phyloP scores from a whole-genome alignment of 345 rosid species.

The Rhodomyrtus tomentosa region DNA sequence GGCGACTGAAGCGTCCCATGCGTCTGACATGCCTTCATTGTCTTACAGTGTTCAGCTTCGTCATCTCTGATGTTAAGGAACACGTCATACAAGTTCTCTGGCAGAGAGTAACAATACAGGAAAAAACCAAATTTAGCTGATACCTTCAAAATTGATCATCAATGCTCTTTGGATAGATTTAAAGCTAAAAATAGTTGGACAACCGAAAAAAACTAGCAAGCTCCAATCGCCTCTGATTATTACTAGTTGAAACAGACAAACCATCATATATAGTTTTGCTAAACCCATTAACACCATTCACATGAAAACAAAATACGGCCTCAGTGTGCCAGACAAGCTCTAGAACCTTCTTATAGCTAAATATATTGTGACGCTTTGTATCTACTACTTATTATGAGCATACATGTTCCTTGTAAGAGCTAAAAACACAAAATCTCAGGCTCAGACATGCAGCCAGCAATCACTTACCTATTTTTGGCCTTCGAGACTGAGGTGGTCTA shows the following conservation, averaged over 20 bases:
- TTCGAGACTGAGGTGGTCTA: constrained; percentile 73
- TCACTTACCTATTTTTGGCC: constrained; percentile 76
- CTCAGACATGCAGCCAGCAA: not conserved
- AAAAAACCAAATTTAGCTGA: not conserved
- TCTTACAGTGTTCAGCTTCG: constrained; percentile 96
- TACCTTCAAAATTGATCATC: not conserved
- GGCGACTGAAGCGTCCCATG: constrained; percentile 86
- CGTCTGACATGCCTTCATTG: constrained; percentile 90
- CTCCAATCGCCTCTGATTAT: not conserved
- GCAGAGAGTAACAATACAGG: not conserved
- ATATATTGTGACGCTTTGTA: not conserved
- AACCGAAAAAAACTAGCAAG: not conserved
- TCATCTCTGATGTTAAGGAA: constrained; percentile 88
- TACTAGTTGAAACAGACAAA: not conserved
- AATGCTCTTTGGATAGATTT: not conserved
- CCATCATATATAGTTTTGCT: not conserved
- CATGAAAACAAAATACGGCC: not conserved
- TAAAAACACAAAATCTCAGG: not conserved
- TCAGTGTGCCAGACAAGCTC: not conserved
- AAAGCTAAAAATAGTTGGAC: not conserved
- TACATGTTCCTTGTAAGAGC: not conserved
- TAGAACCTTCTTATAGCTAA: not conserved
- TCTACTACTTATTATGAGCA: not conserved
- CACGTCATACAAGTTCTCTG: constrained; percentile 88
- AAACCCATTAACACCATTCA: not conserved